These are phyloP conservation scores for Torulaspora gathmanii DNA, from an alignment of 805 yeast genomes.

Conservation along the genomic window DNA sequence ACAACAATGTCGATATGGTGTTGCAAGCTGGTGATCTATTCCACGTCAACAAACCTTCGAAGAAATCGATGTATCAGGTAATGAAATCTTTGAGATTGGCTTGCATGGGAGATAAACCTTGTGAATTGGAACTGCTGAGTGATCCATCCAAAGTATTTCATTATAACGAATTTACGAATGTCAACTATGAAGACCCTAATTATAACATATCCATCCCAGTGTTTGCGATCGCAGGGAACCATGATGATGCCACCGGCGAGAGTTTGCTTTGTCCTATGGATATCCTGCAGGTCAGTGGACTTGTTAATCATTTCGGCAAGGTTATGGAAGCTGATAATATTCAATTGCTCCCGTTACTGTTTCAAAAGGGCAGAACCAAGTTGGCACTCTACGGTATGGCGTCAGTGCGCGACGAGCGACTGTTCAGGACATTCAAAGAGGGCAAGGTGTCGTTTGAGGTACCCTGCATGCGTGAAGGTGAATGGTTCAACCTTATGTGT, in stretches of 20 bases:
- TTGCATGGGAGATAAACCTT: slow-evolving; percentile 83
- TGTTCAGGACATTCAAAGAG: slow-evolving; percentile 75
- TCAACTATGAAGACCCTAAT: slow-evolving; percentile 89
- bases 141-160: slow-evolving; percentile 61
- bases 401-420: slow-evolving; percentile 82
- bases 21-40: slow-evolving; percentile 91
- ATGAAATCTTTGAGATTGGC: slow-evolving; percentile 61
- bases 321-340: slow-evolving; percentile 72
- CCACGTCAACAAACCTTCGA: slow-evolving; percentile 83
- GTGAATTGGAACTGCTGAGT: slow-evolving; percentile 75
- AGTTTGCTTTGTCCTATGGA: slow-evolving; percentile 82
- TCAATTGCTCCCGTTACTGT: slow-evolving; percentile 65
- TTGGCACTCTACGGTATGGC: slow-evolving; percentile 86
- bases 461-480: slow-evolving; percentile 53
- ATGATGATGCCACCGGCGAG: slow-evolving; percentile 93
- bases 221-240: slow-evolving; percentile 92
- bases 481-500: slow-evolving; percentile 81
- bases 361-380: slow-evolving; percentile 77
- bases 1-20: slow-evolving; percentile 77
- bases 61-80: slow-evolving; percentile 80
- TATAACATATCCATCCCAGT: slow-evolving; percentile 84
- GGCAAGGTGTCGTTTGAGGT: slow-evolving; percentile 73
- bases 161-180: slow-evolving; percentile 60
- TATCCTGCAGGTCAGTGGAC: slow-evolving; percentile 70
- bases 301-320: slow-evolving; percentile 86